Evolutionary conservation across 257 asterid species (phyloP).

Genomic region (Solanum sitiens): DNA sequence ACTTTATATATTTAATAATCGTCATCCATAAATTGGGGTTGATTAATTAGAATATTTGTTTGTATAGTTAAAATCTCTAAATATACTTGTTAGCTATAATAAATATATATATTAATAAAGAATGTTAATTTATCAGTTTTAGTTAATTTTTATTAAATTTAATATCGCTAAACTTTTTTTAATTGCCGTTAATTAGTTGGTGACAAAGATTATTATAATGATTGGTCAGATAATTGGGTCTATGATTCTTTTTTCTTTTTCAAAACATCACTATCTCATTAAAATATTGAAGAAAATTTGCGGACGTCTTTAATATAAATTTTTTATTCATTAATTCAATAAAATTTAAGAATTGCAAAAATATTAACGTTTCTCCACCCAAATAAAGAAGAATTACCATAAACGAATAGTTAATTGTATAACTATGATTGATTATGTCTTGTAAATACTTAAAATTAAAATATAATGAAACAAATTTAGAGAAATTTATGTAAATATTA

Average conservation of each 20-base stretch:
- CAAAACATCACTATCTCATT: neutral
- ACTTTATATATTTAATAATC: neutral
- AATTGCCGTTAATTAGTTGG: too few relatives aligned
- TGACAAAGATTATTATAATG: too few relatives aligned
- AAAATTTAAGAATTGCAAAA: neutral
- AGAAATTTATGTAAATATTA: neutral
- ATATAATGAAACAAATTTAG: neutral
- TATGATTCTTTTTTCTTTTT: neutral
- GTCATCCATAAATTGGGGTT: neutral
- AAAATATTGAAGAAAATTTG: neutral
- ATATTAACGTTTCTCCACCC: neutral
- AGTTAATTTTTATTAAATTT: too few relatives aligned
- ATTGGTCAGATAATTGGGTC: neutral
- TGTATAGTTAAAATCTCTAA: neutral
- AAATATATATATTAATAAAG: too few relatives aligned
- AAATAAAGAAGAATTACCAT: neutral
- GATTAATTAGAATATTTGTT: neutral
- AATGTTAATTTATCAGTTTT: too few relatives aligned
- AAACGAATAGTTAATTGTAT: neutral
- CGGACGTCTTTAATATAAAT: neutral
- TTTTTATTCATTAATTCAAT: neutral
- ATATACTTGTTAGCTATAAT: fast-evolving
- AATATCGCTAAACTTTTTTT: too few relatives aligned
- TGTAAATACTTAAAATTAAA: neutral
- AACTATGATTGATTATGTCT: neutral